Evolutionary conservation across 768 basidiomycete genomes (phyloP).

Genomic region (Leucosporidium scottii): DNA sequence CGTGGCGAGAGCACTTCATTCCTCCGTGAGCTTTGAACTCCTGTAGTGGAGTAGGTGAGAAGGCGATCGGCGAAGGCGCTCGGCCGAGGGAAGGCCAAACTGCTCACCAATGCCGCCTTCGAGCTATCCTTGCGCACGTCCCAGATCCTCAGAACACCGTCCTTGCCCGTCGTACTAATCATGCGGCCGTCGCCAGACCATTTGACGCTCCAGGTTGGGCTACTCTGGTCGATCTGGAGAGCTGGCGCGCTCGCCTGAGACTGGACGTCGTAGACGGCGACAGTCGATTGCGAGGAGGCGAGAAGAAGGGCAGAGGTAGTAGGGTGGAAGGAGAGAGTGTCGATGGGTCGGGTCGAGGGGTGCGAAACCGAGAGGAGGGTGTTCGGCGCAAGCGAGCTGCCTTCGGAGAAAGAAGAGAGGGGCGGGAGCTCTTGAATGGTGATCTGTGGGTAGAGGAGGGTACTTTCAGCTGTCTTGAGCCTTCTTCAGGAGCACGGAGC

Average conservation of each 20-base stretch:
- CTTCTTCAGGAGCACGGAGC: too few relatives aligned
- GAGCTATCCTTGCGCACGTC: constrained; percentile 16
- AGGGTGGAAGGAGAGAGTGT: constrained; percentile 31
- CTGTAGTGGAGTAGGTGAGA: background rate
- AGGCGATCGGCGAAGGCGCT: background rate
- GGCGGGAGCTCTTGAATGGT: constrained; percentile 9
- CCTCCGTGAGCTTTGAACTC: constrained; percentile 9
- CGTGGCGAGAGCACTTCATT: constrained; percentile 25
- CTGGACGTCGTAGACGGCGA: constrained; percentile 15
- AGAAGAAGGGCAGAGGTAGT: constrained; percentile 14
- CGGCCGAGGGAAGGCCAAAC: background rate
- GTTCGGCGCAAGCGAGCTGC: background rate
- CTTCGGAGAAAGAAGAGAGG: background rate
- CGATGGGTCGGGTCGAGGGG: constrained; percentile 11
- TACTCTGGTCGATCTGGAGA: background rate
- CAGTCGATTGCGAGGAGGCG: background rate
- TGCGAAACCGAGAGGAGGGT: constrained; percentile 3
- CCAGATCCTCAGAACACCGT: constrained; percentile 23
- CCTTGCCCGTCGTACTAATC: constrained; percentile 12
- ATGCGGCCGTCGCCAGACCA: constrained; percentile 14
- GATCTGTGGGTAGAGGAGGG: too few relatives aligned
- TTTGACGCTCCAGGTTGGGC: constrained; percentile 12
- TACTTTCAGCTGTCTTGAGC: too few relatives aligned
- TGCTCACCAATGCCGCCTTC: constrained; percentile 3
- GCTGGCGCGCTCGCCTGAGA: background rate